Evolutionary conservation across 1,284 basidiomycete genomes (phyloP).

Genomic region (Farysia itapuensis): DNA sequence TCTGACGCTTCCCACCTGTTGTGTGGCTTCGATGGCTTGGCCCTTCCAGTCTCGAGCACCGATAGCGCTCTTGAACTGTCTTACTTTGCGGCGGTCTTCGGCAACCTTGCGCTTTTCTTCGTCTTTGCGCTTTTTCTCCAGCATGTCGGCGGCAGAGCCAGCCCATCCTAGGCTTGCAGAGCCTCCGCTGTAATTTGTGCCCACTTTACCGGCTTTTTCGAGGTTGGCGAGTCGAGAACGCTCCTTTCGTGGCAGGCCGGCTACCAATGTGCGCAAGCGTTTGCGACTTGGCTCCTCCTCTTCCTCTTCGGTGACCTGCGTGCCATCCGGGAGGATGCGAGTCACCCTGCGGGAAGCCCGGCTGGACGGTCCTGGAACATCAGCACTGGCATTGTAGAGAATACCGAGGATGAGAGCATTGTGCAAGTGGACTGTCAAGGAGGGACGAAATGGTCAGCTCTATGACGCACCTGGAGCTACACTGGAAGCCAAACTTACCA

Average conservation of each 20-base stretch:
- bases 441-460: not conserved
- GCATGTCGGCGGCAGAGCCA: slow-evolving; percentile 57
- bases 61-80: slow-evolving; percentile 50
- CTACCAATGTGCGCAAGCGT: slow-evolving; percentile 52
- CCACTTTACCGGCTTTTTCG: slow-evolving; percentile 37
- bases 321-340: slow-evolving; percentile 29
- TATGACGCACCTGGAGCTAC: not conserved
- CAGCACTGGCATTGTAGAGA: slow-evolving; percentile 60
- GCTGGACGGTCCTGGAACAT: slow-evolving; percentile 46
- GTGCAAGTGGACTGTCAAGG: slow-evolving; percentile 59
- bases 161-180: slow-evolving; percentile 50
- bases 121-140: slow-evolving; percentile 58
- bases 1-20: slow-evolving; percentile 40
- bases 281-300: slow-evolving; percentile 49
- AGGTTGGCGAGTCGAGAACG: slow-evolving; percentile 50
- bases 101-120: slow-evolving; percentile 54
- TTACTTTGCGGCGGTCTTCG: slow-evolving; percentile 52
- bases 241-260: slow-evolving; percentile 48
- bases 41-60: slow-evolving; percentile 53
- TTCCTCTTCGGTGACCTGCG: slow-evolving; percentile 36
- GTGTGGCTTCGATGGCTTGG: slow-evolving; percentile 33
- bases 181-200: slow-evolving; percentile 17
- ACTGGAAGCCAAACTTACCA: slow-evolving; percentile 26
- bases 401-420: slow-evolving; percentile 62
- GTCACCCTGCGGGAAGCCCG: slow-evolving; percentile 23